Conservation (phyloP, 176 grass and related monocot genomes). For the Lolium rigidum region DNA sequence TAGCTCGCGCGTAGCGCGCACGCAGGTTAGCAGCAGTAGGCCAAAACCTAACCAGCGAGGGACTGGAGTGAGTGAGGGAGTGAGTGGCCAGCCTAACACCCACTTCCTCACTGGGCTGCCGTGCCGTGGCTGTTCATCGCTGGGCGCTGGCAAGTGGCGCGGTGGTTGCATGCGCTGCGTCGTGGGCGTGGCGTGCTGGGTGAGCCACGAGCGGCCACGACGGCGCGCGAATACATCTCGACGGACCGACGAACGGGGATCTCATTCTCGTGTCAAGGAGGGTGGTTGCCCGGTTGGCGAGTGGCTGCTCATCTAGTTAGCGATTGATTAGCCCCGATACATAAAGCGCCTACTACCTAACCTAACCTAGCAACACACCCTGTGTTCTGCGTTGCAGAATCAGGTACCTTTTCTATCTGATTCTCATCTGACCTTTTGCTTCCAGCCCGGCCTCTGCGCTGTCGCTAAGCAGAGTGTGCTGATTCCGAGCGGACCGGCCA, state of each 20-base stretch:
- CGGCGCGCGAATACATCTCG: conserved; percentile 2
- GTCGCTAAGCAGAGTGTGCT: no score
- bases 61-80: neutral
- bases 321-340: neutral
- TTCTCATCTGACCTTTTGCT: no score
- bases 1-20: conserved; percentile 7
- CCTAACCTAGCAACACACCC: neutral
- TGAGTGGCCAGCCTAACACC: conserved; percentile 36
- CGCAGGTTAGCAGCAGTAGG: neutral
- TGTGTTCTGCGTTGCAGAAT: neutral
- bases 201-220: conserved; percentile 21
- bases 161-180: neutral
- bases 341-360: conserved; percentile 9
- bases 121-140: conserved; percentile 27
- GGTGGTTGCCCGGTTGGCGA: conserved; percentile 51
- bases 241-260: neutral
- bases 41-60: neutral
- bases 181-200: neutral
- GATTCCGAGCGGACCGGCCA: no score
- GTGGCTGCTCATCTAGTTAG: conserved; percentile 37
- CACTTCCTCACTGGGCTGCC: neutral
- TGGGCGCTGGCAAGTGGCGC: conserved; percentile 29
- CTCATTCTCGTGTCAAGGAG: conserved; percentile 17
- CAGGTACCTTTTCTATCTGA: no score
- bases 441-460: no score